These are phyloP conservation scores for Guadua angustifolia DNA, from an alignment of 176 grass and related monocot species.

Conservation along the genomic window DNA sequence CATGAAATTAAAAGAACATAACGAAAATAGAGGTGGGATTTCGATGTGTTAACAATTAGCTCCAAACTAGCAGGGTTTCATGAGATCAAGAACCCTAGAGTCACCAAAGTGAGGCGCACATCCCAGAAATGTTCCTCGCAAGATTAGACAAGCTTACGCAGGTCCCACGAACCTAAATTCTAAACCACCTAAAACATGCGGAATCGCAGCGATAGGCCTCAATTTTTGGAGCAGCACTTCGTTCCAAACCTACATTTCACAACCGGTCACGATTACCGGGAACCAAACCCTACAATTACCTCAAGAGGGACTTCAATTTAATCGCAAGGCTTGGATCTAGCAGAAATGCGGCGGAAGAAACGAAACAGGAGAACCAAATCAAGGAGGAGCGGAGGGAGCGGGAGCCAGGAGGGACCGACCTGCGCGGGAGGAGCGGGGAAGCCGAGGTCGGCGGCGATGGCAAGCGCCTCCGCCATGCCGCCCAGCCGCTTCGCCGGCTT, in stretches of 20 bases:
- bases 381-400: background rate
- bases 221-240: background rate
- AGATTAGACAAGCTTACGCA: background rate
- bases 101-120: too few relatives aligned
- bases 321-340: conserved; percentile 13
- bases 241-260: conserved; percentile 6
- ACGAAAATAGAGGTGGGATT: background rate
- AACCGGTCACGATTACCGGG: background rate
- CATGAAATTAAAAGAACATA: background rate
- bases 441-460: conserved; percentile 91
- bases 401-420: conserved; percentile 35
- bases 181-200: background rate
- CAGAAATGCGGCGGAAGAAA: background rate
- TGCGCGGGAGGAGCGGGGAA: conserved; percentile 72
- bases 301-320: background rate
- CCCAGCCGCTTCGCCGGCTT: conserved; percentile 75
- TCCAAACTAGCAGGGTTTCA: too few relatives aligned
- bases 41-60: too few relatives aligned
- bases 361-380: conserved; percentile 4
- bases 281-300: background rate
- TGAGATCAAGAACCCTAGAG: too few relatives aligned
- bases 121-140: background rate
- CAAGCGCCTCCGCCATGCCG: conserved; percentile 90
- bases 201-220: background rate
- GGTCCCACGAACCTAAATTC: background rate